Conservation (phyloP, 257 asterid genomes). For the Fraxinus cuspidata region DNA sequence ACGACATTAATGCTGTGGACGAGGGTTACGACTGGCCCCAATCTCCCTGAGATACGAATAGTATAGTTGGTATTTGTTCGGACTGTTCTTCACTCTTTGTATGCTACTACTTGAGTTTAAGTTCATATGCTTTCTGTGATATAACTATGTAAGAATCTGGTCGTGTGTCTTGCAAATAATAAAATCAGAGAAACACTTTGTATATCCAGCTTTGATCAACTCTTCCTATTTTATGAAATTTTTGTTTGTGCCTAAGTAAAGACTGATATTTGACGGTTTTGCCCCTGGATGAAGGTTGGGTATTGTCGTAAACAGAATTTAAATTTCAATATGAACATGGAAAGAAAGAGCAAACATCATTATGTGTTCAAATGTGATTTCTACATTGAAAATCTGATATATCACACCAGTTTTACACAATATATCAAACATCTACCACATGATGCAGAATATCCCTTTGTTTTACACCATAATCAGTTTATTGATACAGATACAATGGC, state of each 20-base stretch:
- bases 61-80: not conserved
- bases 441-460: not conserved
- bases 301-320: no score
- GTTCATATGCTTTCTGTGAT: not conserved
- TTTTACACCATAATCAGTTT: not conserved
- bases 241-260: not conserved
- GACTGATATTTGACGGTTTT: not conserved
- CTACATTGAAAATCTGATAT: not conserved
- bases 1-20: slow-evolving; percentile 28
- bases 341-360: not conserved
- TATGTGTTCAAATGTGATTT: not conserved
- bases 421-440: not conserved
- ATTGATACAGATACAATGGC: not conserved
- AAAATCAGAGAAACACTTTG: not conserved
- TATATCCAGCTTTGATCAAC: not conserved
- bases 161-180: not conserved
- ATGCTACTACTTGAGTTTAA: not conserved
- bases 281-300: not conserved
- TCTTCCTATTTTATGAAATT: not conserved
- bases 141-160: not conserved
- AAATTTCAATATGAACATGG: no score
- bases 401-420: not conserved
- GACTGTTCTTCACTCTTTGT: not conserved
- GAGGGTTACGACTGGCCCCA: slow-evolving; percentile 49
- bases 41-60: slow-evolving; percentile 36